Evolutionary conservation across 768 basidiomycete species (phyloP).

Genomic region (Hericium alpestre): DNA sequence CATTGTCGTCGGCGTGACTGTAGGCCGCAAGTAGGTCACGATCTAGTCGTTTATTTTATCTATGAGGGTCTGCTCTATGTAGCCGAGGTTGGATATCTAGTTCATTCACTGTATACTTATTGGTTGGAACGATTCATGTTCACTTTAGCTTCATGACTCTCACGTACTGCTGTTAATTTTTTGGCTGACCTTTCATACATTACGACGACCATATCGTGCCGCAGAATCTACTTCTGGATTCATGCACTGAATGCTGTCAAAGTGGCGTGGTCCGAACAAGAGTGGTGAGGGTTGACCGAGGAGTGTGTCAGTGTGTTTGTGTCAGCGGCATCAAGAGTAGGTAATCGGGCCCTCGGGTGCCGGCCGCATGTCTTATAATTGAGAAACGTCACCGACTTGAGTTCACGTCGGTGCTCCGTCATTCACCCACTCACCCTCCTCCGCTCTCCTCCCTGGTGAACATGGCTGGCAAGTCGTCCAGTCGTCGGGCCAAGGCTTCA

Average conservation of each 20-base stretch:
- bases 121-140: background rate
- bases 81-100: background rate
- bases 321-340: background rate
- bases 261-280: no score
- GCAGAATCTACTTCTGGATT: no score
- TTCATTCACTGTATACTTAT: background rate
- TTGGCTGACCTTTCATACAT: background rate
- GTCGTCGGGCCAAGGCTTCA: slow-evolving; percentile 37
- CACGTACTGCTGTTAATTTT: background rate
- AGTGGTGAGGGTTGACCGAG: no score
- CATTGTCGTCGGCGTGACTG: slow-evolving; percentile 41
- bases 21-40: slow-evolving; percentile 11
- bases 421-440: background rate
- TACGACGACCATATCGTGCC: background rate
- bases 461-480: slow-evolving; percentile 13
- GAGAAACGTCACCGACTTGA: background rate
- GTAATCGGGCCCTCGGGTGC: background rate
- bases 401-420: background rate
- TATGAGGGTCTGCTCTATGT: background rate
- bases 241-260: no score
- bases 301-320: no score
- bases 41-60: slow-evolving; percentile 3
- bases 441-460: background rate
- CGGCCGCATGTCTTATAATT: background rate
- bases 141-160: background rate